Base-by-base conservation (phyloP, 2,329 filamentous ascomycete species). In the Calonectria montana region DNA sequence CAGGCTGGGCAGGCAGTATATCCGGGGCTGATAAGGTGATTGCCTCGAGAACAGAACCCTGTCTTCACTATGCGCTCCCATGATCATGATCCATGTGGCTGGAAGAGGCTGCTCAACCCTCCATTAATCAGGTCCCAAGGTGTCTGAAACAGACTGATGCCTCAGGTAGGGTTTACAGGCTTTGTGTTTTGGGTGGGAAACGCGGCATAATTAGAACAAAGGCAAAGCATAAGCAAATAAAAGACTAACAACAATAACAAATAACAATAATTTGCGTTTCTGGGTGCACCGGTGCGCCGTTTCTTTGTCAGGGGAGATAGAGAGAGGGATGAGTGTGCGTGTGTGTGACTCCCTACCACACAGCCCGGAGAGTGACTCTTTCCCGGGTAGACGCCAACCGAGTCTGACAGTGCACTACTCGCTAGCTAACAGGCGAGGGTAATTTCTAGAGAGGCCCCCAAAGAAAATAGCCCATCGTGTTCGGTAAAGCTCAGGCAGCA, bases 351-450 rank as follows among this genome's bases (percentile, higher is more conserved):
- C 7, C 67, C 68, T 70, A 53, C 37, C 45, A 63, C 63, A 53
- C 68, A 66, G 68, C 35, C 73, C 65, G 70, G 70, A 72, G 53
- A 75, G 13, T 75, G 69, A 72, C 74, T 76, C 72, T 66, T 72
- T 43, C 45, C 45, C 66, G 61, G 65, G 59, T 41, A 62, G 57
- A 47, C 63, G 55, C 48, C 50, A 73, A 53, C 68, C 72, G 76
- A 77, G 13, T 62, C 72, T 71, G 73, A 73, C 67, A 72, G 64
- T 37, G 23, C 39, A 57, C 41, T 27, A 57, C 37, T n/a, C n/a
- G n/a, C n/a, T 50, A 21, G 31, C 48, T 15, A 47, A 59, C 27
- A 41, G 39, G 23, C 9, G 13, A 59, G 53, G n/a, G 53, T 18
- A 59, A 37, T 15, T 35, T 25, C 53, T 4, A 57, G 6, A 39